Evolutionary conservation across 169 alveolate species (phyloP), one percentile per base, ranked within the genome.

Genomic region (Eimeria sp.): DNA sequence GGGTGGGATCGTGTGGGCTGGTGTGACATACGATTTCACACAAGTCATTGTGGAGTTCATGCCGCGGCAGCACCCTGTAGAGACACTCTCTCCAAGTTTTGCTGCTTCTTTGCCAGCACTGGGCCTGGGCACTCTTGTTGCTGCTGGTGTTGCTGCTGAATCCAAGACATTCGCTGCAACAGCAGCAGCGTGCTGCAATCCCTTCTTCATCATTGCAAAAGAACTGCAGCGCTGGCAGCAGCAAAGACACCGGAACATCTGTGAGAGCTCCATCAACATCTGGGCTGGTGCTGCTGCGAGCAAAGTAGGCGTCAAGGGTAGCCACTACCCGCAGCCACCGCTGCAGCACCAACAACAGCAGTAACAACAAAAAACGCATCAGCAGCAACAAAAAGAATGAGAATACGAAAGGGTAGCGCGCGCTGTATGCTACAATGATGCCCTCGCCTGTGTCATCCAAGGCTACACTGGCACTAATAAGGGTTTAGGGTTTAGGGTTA

Each of bases 161-260:
- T 20, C 89, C 89, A 30, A 80, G 83, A 88, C 95, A 89, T 11
- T 18, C 89, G 40, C 76, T 57, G 95, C 95, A 89, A 89, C 95
- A 89, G 95, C 95, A 89, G 76, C 75, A 70, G 89, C 86, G 83
- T 34, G 95, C 95, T n/a, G 95, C 82, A 70, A 49, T 61, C 65
- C 75, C 95, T 25, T 89, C 95, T 20, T 70, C 95, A n/a, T 49
- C 95, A 43, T 40, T 54, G 61, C 95, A 89, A 43, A 67, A 89
- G 89, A 89, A 89, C 88, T 89, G 86, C 54, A 89, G 95, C n/a
- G 89, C 95, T 43, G 95, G 95, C n/a, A 89, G 95, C 73, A 89
- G 95, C 67, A 72, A 40, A 30, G 95, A 89, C 61, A 61, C 49
- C 40, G 95, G 95, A 7, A 89, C 34, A 49, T 89, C 89, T 4